phyloP scores from a whole-genome alignment of 768 basidiomycete species.

The Tulasnella sp. region DNA sequence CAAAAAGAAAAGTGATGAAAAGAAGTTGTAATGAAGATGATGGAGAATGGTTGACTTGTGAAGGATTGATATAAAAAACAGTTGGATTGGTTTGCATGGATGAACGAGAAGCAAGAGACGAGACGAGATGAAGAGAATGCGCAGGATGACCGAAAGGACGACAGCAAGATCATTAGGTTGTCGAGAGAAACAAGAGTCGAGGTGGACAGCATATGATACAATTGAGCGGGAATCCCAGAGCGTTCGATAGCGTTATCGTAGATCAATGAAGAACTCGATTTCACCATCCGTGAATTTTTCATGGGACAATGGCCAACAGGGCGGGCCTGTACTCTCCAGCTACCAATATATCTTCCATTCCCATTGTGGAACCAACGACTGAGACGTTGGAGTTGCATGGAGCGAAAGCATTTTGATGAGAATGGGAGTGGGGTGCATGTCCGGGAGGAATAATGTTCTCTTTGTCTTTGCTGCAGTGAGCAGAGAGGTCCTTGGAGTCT shows the following conservation, averaged over 20 bases:
- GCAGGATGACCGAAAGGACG: too few species aligned
- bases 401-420: background rate
- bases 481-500: background rate
- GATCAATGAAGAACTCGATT: background rate
- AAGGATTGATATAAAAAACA: too few species aligned
- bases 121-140: background rate
- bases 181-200: too few species aligned
- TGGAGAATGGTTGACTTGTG: conserved; percentile 5
- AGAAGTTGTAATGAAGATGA: too few species aligned
- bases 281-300: background rate
- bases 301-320: conserved; percentile 12
- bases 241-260: background rate
- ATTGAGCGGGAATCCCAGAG: background rate
- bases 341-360: conserved; percentile 1
- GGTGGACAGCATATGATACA: background rate
- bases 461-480: conserved; percentile 9
- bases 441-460: conserved; percentile 1
- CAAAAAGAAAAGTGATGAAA: too few species aligned
- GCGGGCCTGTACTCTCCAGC: conserved; percentile 7
- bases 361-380: background rate
- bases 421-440: conserved; percentile 26
- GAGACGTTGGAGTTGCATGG: conserved; percentile 2
- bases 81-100: background rate
- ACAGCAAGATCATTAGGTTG: too few species aligned
- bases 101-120: background rate